Base-by-base conservation (phyloP, 2,329 filamentous ascomycete species). In the Apiospora saccharicola region DNA sequence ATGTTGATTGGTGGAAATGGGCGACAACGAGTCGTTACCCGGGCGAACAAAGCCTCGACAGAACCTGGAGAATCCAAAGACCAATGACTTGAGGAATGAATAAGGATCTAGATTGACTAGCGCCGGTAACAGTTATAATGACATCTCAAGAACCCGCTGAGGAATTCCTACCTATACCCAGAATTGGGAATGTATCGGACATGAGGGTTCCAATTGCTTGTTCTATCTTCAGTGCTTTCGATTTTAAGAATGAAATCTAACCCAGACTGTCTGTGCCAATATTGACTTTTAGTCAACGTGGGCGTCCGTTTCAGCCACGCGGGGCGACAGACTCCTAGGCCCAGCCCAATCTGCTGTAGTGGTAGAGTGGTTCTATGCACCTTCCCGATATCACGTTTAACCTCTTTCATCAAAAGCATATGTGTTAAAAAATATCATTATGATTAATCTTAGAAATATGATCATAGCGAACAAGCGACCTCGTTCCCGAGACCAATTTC, bases 401-500 rank as follows among this genome's bases (percentile, higher is more conserved):
- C 24, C 3, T 44, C 37, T 12, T 46, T 12, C n/a, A 1, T 10
- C 22, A 12, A 26, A 14, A 3, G 6, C 5, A 46, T 37, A 37
- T 37, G 37, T 30, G 26, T 30, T 30, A 30, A 30, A 30, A 30
- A 30, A 30, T 30, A 30, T 4, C 26, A 30, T 30, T 30, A 30
- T 30, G 26, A 30, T 30, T 30, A 30, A 30, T 30, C 37, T 41
- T 47, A 16, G 16, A 19, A 5, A 4, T 30, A 51, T 22, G 12
- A 24, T 24, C 19, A 49, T 30, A 37, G 41, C 24, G 26, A 46
- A 16, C 68, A 69, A 49, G 44, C 46, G 10, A 13, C 26, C 46
- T 26, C 57, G 49, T 76, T 72, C 16, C 73, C 76, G 10, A 76
- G 74, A 22, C 78, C 77, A 61, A 76, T 72, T 22, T 77, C 76